Conservation (phyloP, 2,329 filamentous ascomycete species). For the Microascus cirrosus region DNA sequence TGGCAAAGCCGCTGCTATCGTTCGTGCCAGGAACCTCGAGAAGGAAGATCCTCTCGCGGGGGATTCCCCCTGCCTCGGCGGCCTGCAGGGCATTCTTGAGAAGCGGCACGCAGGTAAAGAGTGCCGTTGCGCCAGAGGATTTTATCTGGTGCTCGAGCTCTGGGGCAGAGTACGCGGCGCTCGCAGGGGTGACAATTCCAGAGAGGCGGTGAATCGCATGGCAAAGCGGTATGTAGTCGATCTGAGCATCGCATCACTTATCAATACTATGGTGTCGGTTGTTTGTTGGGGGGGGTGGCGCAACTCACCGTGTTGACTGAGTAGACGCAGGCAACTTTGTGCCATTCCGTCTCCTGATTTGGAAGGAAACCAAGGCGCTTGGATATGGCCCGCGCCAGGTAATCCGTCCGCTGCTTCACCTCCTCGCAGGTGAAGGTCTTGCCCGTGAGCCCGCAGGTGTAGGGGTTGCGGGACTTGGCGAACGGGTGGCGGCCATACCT, state of each 20-base stretch:
- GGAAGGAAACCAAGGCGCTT: constrained; percentile 62
- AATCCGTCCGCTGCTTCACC: constrained; percentile 54
- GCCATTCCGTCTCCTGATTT: constrained; percentile 65
- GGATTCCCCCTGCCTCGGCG: constrained; percentile 50
- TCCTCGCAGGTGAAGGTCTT: constrained; percentile 53
- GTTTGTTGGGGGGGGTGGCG: no score
- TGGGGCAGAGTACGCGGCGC: constrained; percentile 58
- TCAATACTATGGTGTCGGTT: not conserved
- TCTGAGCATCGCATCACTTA: constrained; percentile 24
- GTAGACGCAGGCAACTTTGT: constrained; percentile 68
- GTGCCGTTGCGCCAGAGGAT: constrained; percentile 54
- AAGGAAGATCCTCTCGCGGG: constrained; percentile 55
- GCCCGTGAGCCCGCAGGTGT: constrained; percentile 65
- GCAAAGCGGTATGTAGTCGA: constrained; percentile 63
- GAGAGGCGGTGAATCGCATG: constrained; percentile 66
- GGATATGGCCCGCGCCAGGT: constrained; percentile 55
- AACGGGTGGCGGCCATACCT: constrained; percentile 55
- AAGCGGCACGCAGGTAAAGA: constrained; percentile 62
- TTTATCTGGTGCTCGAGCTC: constrained; percentile 65
- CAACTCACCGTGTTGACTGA: constrained; percentile 63
- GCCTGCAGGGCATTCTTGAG: constrained; percentile 54
- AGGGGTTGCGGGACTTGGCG: constrained; percentile 55
- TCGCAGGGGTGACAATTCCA: constrained; percentile 65
- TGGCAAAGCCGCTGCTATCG: constrained; percentile 43
- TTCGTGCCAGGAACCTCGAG: constrained; percentile 53